A percentile compares a stretch with the other conserved stretches of the same genome.
Evolutionary conservation across 179 eudicot species (phyloP).

Genomic region (Beta corolliflora): DNA sequence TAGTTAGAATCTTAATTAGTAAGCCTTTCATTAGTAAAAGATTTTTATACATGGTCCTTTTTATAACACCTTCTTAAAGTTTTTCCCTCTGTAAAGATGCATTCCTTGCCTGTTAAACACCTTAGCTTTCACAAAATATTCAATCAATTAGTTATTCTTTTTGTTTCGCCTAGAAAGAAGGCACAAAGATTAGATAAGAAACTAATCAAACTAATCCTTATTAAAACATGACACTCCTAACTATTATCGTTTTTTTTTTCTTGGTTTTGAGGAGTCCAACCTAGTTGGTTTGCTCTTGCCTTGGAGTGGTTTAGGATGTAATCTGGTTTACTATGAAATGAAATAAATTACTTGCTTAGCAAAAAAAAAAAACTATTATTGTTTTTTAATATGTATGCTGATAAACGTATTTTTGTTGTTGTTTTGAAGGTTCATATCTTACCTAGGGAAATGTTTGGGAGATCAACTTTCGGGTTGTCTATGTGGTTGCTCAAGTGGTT

Average conservation of each 20-base stretch:
- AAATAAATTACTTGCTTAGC: too few relatives aligned
- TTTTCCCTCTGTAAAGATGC: constrained; percentile 29
- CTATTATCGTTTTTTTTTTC: too few relatives aligned
- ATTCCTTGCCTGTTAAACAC: constrained; percentile 33
- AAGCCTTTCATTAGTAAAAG: background rate
- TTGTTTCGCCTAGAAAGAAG: too few relatives aligned
- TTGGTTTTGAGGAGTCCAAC: too few relatives aligned
- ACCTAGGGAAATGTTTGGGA: constrained; percentile 65
- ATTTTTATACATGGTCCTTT: constrained; percentile 13
- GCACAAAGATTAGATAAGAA: too few relatives aligned
- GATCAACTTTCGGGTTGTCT: constrained; percentile 59
- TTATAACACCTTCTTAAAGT: background rate
- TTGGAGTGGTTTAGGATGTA: too few relatives aligned
- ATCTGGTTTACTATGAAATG: too few relatives aligned
- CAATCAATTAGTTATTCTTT: too few relatives aligned
- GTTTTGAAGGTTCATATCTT: constrained; percentile 57
- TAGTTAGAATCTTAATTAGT: constrained; percentile 27
- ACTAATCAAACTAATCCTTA: too few relatives aligned
- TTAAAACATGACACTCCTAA: too few relatives aligned
- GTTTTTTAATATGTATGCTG: background rate
- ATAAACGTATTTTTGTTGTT: background rate
- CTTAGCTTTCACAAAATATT: constrained; percentile 7
- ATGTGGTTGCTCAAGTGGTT: constrained; percentile 64
- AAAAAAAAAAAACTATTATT: too few relatives aligned
- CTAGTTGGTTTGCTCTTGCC: too few relatives aligned